A percentile compares a stretch with the other conserved stretches of the same genome.
These are phyloP conservation scores for Paraconiothyrium brasiliense DNA, from an alignment of 2,329 filamentous ascomycete species.

Conservation along the genomic window DNA sequence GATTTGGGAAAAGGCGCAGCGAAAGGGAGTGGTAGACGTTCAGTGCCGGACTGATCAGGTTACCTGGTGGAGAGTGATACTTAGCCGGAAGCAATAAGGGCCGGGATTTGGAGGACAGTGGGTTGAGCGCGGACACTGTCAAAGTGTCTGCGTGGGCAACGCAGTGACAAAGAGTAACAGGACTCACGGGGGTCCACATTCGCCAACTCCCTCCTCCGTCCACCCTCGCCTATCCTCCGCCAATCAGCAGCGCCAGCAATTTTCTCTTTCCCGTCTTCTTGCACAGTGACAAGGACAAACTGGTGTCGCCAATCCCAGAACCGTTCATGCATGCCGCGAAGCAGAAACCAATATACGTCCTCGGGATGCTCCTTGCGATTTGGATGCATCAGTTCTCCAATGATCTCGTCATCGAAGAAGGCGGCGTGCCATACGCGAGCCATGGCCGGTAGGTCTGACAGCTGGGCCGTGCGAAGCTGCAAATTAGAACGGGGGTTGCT, in stretches of 20 bases:
- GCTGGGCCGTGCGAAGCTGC: constrained; percentile 24
- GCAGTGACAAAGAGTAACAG: constrained; percentile 3
- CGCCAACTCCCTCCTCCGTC: constrained; percentile 24
- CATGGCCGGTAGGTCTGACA: constrained; percentile 32
- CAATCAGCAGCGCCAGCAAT: constrained; percentile 42
- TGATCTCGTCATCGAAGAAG: constrained; percentile 46
- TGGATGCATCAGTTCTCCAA: constrained; percentile 46
- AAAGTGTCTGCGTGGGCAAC: neutral
- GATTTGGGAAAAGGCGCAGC: constrained; percentile 35
- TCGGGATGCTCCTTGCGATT: constrained; percentile 37
- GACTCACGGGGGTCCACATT: constrained; percentile 35
- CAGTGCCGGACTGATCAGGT: constrained; percentile 28
- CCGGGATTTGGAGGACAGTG: neutral
- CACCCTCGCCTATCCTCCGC: constrained; percentile 37
- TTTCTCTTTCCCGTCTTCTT: constrained; percentile 18
- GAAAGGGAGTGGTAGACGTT: constrained; percentile 24
- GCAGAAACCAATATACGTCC: constrained; percentile 41
- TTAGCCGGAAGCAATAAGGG: neutral
- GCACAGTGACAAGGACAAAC: constrained; percentile 33
- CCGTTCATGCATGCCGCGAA: constrained; percentile 35
- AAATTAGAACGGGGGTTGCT: neutral
- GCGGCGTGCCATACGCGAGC: constrained; percentile 36
- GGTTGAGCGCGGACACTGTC: neutral
- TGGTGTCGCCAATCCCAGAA: constrained; percentile 44
- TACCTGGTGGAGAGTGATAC: constrained; percentile 23